Conservation (phyloP, 1,284 basidiomycete species). For the Melampsora americana region DNA sequence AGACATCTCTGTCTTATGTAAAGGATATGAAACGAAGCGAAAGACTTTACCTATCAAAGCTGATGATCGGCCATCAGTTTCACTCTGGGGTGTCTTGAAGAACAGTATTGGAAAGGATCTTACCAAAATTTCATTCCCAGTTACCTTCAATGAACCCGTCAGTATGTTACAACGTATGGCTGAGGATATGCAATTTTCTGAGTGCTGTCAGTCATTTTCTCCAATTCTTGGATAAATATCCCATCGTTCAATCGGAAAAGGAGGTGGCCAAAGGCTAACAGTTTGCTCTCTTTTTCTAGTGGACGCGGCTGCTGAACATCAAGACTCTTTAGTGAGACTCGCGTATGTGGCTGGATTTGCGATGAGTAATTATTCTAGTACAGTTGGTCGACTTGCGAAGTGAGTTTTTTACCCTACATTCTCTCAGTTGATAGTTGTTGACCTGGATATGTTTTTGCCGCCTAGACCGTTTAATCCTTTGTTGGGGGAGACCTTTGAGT, state of each 20-base stretch:
- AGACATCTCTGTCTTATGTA: slow-evolving; percentile 63
- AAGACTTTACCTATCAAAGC: slow-evolving; percentile 65
- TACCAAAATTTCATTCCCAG: slow-evolving; percentile 88
- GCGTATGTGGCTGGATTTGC: slow-evolving; percentile 95
- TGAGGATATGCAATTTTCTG: slow-evolving; percentile 93
- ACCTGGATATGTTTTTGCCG: slow-evolving; percentile 63
- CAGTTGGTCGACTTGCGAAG: slow-evolving; percentile 61
- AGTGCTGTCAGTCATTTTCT: slow-evolving; percentile 67
- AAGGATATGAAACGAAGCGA: slow-evolving; percentile 70
- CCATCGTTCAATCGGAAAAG: too few species aligned
- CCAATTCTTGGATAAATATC: too few species aligned
- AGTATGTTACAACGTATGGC: slow-evolving; percentile 81
- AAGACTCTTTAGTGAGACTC: slow-evolving; percentile 75
- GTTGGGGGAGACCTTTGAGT: slow-evolving; percentile 86
- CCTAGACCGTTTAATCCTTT: slow-evolving; percentile 54
- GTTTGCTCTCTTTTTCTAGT: slow-evolving; percentile 58
- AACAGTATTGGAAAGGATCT: slow-evolving; percentile 94
- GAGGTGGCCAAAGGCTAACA: too few species aligned
- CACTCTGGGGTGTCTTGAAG: slow-evolving; percentile 93
- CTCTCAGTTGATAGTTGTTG: slow-evolving; percentile 74
- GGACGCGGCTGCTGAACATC: slow-evolving; percentile 74
- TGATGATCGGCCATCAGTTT: slow-evolving; percentile 83
- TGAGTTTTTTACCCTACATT: slow-evolving; percentile 5
- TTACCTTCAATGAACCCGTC: slow-evolving; percentile 92
- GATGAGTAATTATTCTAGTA: slow-evolving; percentile 96